These are phyloP conservation scores for Musa troglodytarum DNA, from an alignment of 176 grass and related monocot species.

Conservation along the genomic window DNA sequence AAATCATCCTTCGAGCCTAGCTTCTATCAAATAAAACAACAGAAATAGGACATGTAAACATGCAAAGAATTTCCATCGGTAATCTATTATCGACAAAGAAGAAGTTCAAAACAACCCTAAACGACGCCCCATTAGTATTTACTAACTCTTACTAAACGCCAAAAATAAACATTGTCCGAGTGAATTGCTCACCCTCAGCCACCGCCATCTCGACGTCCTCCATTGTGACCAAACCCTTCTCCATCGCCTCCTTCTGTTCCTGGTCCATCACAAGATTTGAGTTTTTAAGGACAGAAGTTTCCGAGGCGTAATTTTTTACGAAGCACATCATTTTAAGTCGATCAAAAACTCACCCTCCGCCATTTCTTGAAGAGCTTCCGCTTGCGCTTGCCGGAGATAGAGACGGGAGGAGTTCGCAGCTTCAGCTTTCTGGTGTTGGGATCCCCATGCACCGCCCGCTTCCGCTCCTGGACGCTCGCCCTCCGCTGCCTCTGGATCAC, in stretches of 20 bases:
- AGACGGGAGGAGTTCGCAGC: conserved; percentile 14
- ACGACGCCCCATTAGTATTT: not conserved
- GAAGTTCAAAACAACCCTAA: not conserved
- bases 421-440: conserved; percentile 35
- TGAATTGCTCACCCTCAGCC: conserved; percentile 23
- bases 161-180: not conserved
- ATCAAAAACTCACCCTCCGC: conserved; percentile 20
- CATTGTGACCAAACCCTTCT: conserved; percentile 43
- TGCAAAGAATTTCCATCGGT: not conserved
- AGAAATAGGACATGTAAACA: not conserved
- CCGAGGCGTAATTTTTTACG: not conserved
- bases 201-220: conserved; percentile 39
- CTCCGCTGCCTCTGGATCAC: conserved; percentile 22
- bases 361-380: conserved; percentile 30
- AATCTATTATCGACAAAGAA: not conserved
- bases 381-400: conserved; percentile 47
- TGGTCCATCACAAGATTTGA: not conserved
- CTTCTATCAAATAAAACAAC: not conserved
- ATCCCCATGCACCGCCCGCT: conserved; percentile 31
- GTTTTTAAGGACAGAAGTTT: not conserved
- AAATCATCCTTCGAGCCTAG: no score
- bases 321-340: not conserved
- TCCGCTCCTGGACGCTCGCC: conserved; percentile 27
- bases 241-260: conserved; percentile 38
- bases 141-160: not conserved